phyloP scores from a whole-genome alignment of 768 basidiomycete genomes.

The Kondoa malvinella region DNA sequence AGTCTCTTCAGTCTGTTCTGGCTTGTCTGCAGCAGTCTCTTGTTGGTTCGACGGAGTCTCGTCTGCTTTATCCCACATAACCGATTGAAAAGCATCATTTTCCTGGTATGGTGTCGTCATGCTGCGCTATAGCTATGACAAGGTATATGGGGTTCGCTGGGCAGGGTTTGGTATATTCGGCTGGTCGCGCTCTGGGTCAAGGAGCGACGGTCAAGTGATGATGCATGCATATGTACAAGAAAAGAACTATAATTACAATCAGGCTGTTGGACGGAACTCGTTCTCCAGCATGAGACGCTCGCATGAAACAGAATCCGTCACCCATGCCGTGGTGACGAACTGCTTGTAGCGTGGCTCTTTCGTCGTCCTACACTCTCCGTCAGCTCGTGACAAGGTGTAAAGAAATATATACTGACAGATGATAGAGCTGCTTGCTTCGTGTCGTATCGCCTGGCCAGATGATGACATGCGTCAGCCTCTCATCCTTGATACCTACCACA shows the following conservation, averaged over 20 bases:
- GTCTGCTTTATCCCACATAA: too few species aligned
- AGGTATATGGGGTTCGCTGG: too few species aligned
- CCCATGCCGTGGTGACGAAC: background rate
- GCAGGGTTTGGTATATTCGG: too few species aligned
- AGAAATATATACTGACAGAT: background rate
- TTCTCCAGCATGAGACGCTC: background rate
- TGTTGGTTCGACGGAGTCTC: too few species aligned
- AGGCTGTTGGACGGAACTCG: background rate
- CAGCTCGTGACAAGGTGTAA: background rate
- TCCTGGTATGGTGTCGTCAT: too few species aligned
- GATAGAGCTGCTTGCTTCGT: background rate
- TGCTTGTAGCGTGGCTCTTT: background rate
- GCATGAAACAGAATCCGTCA: background rate
- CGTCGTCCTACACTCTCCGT: background rate
- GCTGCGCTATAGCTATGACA: too few species aligned
- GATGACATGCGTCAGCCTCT: slow-evolving; percentile 6
- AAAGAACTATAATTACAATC: background rate
- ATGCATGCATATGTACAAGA: background rate
- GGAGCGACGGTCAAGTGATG: too few species aligned
- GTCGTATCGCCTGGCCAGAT: background rate
- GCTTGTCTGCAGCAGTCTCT: too few species aligned
- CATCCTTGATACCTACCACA: background rate
- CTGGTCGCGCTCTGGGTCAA: too few species aligned
- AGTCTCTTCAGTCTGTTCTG: too few species aligned
- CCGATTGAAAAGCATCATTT: too few species aligned